Evolutionary conservation across 1,284 basidiomycete species (phyloP), one percentile per base, ranked within the genome.

Genomic region (Rhodotorula sp.): DNA sequence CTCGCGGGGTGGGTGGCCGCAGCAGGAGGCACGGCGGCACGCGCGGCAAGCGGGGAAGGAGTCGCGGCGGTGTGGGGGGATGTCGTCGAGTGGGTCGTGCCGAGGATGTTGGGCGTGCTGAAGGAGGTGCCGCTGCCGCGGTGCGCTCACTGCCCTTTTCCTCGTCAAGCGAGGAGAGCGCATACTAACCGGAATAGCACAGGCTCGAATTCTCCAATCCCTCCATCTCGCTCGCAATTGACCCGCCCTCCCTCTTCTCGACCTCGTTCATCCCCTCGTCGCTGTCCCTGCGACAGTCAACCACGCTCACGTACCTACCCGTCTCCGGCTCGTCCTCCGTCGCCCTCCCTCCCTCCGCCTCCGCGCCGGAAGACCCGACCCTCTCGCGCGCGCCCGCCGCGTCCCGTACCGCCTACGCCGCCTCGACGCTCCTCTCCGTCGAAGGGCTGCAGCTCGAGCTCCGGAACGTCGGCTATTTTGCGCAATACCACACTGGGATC

Each of bases 401-500:
- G 7, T 51, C 44, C 1, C 54, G 70, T 21, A 67, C 66, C 22
- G 32, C 37, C 53, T 65, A 58, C 27, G 51, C 65, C 1, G 51
- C 74, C 3, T 55, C 37, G 12, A 72, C 70, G 2, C 54, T 39
- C 2, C 15, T 76, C 50, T 9, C 48, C 5, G 27, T 76, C 25
- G 39, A 55, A 7, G 74, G 74, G 2, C 32, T 76, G 8, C 61
- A 67, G 7, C 48, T 76, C 72, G 77, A 80, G 55, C 82, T 83
- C 4, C 77, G 79, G 58, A 81, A 84, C 74, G 83, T 84, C 64
- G 82, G 83, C 29, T 84, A 83, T 81, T 84, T 81, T 79, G 77
- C 83, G 69, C 74, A 79, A 74, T 58, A 69, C 59, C 53, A 67
- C 5, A 59, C 78, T 3, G 64, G 63, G 17, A 81, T 84, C 66